phyloP scores from a whole-genome alignment of 257 asterid species.

The Gardenia jasminoides region DNA sequence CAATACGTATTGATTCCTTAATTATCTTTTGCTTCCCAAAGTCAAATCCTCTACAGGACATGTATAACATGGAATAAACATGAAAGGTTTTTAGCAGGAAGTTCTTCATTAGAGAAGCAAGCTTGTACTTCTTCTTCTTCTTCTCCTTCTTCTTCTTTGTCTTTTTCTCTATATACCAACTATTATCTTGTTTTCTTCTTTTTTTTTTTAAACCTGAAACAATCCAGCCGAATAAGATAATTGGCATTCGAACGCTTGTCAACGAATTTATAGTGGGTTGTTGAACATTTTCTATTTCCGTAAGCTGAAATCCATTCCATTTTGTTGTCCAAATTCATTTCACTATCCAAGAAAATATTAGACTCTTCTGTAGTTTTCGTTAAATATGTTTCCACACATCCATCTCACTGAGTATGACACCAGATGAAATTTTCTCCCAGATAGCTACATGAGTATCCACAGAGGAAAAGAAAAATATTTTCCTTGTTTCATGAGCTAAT shows the following conservation, averaged over 20 bases:
- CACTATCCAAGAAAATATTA: background rate
- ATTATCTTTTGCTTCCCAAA: background rate
- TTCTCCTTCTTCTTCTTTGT: background rate
- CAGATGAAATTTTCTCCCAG: background rate
- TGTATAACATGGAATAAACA: background rate
- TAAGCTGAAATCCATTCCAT: background rate
- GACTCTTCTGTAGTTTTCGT: background rate
- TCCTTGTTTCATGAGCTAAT: background rate
- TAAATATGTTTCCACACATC: background rate
- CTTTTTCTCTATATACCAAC: background rate
- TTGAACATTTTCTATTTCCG: background rate
- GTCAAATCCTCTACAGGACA: background rate
- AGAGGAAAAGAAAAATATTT: too few species aligned
- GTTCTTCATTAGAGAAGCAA: background rate
- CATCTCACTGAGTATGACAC: background rate
- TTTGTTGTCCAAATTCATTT: background rate
- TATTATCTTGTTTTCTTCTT: background rate
- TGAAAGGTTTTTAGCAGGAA: too few species aligned
- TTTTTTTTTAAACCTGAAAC: too few species aligned
- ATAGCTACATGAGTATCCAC: too few species aligned
- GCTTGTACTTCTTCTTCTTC: background rate
- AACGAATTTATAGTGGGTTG: background rate
- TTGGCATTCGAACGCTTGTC: background rate
- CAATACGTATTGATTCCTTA: background rate
- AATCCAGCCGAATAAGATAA: background rate